Conservation (phyloP, 225 moss, liverwort and hornwort genomes). For the Ulota crispa region DNA sequence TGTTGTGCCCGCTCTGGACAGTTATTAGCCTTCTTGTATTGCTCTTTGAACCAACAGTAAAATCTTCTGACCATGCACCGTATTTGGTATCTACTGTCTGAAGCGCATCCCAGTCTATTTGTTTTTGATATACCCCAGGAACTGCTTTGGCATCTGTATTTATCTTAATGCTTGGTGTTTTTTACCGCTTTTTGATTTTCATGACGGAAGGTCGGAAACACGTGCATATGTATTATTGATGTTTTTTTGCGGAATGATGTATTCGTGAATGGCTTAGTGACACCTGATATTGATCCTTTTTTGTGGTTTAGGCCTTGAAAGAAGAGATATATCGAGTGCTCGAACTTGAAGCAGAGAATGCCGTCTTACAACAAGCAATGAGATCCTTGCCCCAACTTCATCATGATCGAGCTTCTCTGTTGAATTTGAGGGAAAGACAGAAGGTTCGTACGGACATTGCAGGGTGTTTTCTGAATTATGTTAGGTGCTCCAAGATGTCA, state of each 20-base stretch:
- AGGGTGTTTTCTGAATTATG: constrained; percentile 11
- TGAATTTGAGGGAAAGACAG: constrained; percentile 74
- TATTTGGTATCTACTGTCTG: not conserved
- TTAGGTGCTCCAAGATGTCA: constrained; percentile 9
- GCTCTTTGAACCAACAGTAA: not conserved
- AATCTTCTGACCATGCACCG: not conserved
- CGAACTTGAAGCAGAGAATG: constrained; percentile 97
- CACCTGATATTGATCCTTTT: not conserved
- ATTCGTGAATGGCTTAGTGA: not conserved
- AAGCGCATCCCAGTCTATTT: not conserved
- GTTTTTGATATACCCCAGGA: not conserved
- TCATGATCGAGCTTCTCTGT: constrained; percentile 74
- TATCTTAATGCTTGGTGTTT: constrained; percentile 11
- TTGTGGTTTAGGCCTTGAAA: constrained; percentile 69
- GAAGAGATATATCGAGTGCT: constrained; percentile 90
- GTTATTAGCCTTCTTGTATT: not conserved
- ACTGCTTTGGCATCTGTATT: not conserved
- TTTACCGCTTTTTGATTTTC: not conserved
- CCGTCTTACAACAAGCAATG: constrained; percentile 85
- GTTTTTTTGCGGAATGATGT: not conserved
- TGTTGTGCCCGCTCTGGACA: not conserved
- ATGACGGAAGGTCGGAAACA: not conserved
- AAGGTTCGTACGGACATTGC: constrained; percentile 50
- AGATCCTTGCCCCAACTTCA: constrained; percentile 83
- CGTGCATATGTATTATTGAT: not conserved